Percentiles rank a stretch among this genome's conserved stretches.
Evolutionary conservation across 768 basidiomycete species (phyloP).

Genomic region (Pulveroboletus sp.): DNA sequence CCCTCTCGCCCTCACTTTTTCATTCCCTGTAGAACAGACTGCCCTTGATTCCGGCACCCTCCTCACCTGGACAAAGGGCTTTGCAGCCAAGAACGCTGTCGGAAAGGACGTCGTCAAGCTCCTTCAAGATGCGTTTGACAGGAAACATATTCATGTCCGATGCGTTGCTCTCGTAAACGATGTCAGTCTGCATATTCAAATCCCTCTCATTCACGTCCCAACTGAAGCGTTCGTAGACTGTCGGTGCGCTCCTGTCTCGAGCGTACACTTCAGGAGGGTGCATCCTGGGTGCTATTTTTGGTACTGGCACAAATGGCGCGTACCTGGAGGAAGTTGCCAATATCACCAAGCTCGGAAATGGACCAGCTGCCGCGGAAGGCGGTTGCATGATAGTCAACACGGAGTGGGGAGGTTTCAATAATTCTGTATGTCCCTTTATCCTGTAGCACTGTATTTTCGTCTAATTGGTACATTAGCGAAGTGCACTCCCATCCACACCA

Average conservation of each 20-base stretch:
- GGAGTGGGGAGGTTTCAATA: conserved; percentile 99
- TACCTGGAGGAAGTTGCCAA: conserved; percentile 88
- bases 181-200: conserved; percentile 53
- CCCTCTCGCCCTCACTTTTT: conserved; percentile 91
- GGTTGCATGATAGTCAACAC: conserved; percentile 94
- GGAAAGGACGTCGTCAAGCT: conserved; percentile 88
- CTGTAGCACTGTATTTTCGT: background rate
- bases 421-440: conserved; percentile 56
- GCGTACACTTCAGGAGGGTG: conserved; percentile 94
- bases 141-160: conserved; percentile 88
- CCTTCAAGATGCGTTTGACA: conserved; percentile 88
- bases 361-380: conserved; percentile 53
- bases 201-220: background rate
- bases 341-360: conserved; percentile 78
- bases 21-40: conserved; percentile 96
- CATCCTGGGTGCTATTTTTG: conserved; percentile 89
- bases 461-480: conserved; percentile 48
- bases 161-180: conserved; percentile 95
- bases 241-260: conserved; percentile 89
- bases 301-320: conserved; percentile 98
- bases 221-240: conserved; percentile 57
- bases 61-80: conserved; percentile 95
- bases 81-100: conserved; percentile 85
- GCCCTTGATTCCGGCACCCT: conserved; percentile 88
- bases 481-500: conserved; percentile 80